Conservation (phyloP, 352 stramenopile species). For the Pythium angustatum region DNA sequence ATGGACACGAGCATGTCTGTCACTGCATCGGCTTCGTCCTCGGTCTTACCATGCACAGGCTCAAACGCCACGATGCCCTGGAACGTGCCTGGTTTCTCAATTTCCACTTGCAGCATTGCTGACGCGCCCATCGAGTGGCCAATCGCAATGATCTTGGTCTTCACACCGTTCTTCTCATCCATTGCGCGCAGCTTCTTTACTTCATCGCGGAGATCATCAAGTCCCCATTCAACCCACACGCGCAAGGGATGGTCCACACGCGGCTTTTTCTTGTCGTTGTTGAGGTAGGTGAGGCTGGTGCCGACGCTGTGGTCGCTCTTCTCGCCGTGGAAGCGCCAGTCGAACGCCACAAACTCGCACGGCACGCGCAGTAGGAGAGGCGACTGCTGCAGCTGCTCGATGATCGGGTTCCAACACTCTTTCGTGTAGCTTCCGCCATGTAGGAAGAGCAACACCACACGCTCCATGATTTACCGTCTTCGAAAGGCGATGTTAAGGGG, state of each 20-base stretch:
- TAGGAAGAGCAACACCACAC: conserved; percentile 38
- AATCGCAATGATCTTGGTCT: conserved; percentile 24
- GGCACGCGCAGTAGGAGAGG: conserved; percentile 26
- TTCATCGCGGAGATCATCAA: conserved; percentile 25
- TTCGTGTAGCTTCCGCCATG: conserved; percentile 46
- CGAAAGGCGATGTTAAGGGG: too few species aligned
- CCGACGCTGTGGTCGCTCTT: conserved; percentile 36
- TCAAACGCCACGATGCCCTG: conserved; percentile 43
- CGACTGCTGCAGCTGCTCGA: conserved; percentile 34
- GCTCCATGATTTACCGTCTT: background rate
- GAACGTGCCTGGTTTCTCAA: conserved; percentile 43
- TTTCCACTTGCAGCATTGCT: conserved; percentile 42
- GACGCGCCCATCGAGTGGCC: conserved; percentile 31
- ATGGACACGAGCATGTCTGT: conserved; percentile 21
- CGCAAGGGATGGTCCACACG: conserved; percentile 22
- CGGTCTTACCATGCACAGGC: conserved; percentile 25
- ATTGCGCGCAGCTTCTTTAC: conserved; percentile 19
- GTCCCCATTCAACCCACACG: conserved; percentile 25
- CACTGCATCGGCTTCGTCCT: conserved; percentile 6
- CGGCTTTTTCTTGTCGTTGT: conserved; percentile 17
- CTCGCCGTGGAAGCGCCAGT: conserved; percentile 44
- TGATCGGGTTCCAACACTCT: conserved; percentile 46
- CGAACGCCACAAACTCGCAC: conserved; percentile 36
- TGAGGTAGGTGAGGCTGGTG: conserved; percentile 21
- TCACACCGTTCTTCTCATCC: conserved; percentile 9